Evolutionary conservation across 2,329 filamentous ascomycete genomes (phyloP).

Genomic region (Neonectria magnoliae): DNA sequence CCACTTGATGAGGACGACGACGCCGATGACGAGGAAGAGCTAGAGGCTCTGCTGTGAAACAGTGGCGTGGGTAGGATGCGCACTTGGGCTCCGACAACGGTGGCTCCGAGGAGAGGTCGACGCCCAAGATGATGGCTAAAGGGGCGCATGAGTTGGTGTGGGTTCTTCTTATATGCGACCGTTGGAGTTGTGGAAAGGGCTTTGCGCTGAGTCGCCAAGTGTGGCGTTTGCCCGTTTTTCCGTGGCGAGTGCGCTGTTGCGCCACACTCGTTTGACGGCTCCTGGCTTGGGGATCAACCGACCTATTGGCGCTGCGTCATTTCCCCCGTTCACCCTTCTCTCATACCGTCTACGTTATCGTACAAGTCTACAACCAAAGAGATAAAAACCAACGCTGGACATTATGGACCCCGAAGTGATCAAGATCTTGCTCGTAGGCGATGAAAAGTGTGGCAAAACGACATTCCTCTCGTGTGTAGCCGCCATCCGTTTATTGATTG

Average conservation of each 20-base stretch:
- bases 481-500: conserved; percentile 18
- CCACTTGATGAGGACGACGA: conserved; percentile 35
- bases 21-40: conserved; percentile 16
- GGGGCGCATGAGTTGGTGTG: conserved; percentile 45
- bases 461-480: conserved; percentile 68
- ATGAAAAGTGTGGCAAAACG: conserved; percentile 68
- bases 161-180: conserved; percentile 39
- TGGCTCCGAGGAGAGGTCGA: conserved; percentile 38
- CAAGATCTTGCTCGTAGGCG: conserved; percentile 67
- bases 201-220: conserved; percentile 27
- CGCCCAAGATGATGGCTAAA: conserved; percentile 40
- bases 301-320: background rate
- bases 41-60: conserved; percentile 10
- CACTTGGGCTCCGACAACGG: conserved; percentile 27
- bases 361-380: background rate
- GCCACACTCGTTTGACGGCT: conserved; percentile 26
- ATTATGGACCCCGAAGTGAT: conserved; percentile 60
- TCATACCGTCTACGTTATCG: background rate
- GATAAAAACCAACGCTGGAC: background rate
- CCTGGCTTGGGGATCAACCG: background rate
- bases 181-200: conserved; percentile 34
- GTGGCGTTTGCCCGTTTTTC: conserved; percentile 31
- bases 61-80: conserved; percentile 5
- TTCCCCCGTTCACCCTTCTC: conserved; percentile 18
- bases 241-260: conserved; percentile 27